Evolutionary conservation across 768 basidiomycete species (phyloP).

Genomic region (Amanita molliuscula): DNA sequence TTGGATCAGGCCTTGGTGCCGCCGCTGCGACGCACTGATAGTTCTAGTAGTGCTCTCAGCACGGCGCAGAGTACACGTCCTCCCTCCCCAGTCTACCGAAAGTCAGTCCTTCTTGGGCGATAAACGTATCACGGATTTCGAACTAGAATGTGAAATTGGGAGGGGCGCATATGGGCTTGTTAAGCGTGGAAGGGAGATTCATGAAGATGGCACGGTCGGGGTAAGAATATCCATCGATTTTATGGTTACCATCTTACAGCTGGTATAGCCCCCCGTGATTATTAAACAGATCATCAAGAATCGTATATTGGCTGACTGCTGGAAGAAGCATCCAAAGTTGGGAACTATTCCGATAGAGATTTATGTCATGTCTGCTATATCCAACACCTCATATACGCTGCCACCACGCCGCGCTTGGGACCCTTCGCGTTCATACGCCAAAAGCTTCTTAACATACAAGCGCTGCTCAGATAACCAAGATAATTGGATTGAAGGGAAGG

Average conservation of each 20-base stretch:
- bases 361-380: conserved; percentile 86
- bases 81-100: conserved; percentile 44
- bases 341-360: conserved; percentile 99
- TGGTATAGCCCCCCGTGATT: conserved; percentile 68
- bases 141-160: conserved; percentile 82
- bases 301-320: conserved; percentile 96
- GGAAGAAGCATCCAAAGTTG: conserved; percentile 93
- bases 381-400: conserved; percentile 70
- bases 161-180: conserved; percentile 94
- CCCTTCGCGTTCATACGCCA: conserved; percentile 40
- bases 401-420: conserved; percentile 78
- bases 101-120: conserved; percentile 43
- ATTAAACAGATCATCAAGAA: conserved; percentile 99
- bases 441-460: conserved; percentile 12
- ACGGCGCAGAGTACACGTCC: conserved; percentile 49
- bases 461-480: conserved; percentile 15
- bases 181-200: conserved; percentile 77
- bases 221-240: conserved; percentile 37
- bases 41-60: conserved; percentile 54
- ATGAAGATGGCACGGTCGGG: conserved; percentile 66
- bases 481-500: conserved; percentile 59
- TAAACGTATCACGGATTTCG: conserved; percentile 75
- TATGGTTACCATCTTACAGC: conserved; percentile 14
- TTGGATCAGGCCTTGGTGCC: conserved; percentile 58
- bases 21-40: conserved; percentile 53